phyloP scores from a whole-genome alignment of 345 rosid genomes.

The Linum lewisii region DNA sequence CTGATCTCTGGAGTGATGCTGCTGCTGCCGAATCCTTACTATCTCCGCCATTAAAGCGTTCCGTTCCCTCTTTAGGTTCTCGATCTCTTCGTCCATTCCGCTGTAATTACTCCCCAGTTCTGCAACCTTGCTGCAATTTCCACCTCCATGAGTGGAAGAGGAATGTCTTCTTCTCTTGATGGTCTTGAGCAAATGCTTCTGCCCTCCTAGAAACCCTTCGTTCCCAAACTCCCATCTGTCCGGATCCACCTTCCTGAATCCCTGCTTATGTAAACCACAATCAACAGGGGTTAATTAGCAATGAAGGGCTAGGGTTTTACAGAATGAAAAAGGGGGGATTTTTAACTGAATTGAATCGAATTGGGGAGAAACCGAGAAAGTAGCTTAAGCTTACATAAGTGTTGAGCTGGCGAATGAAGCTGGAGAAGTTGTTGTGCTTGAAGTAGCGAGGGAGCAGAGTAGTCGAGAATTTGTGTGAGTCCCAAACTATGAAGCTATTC shows the following conservation, averaged over 20 bases:
- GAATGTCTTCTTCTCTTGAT: background rate
- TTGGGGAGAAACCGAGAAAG: background rate
- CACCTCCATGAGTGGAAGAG: background rate
- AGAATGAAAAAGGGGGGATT: too few species aligned
- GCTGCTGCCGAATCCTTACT: background rate
- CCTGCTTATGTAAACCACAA: background rate
- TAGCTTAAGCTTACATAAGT: background rate
- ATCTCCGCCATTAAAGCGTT: background rate
- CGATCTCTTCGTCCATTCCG: background rate
- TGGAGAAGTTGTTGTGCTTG: background rate
- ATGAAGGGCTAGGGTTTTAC: too few species aligned
- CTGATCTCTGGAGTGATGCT: background rate
- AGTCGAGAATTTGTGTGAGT: background rate
- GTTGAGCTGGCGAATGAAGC: background rate
- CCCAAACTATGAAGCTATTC: background rate
- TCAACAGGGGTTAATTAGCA: background rate
- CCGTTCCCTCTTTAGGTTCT: background rate
- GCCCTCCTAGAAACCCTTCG: background rate
- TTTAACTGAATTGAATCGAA: slow-evolving; percentile 9
- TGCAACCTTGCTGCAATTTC: background rate
- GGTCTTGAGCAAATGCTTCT: background rate
- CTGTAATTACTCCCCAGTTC: background rate
- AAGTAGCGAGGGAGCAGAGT: background rate
- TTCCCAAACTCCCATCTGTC: slow-evolving; percentile 4
- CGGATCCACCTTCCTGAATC: background rate